A percentile compares a stretch with the other conserved stretches of the same genome.
These are phyloP conservation scores for Chalaropsis ovoidea DNA, from an alignment of 2,329 filamentous ascomycete species.

Conservation along the genomic window DNA sequence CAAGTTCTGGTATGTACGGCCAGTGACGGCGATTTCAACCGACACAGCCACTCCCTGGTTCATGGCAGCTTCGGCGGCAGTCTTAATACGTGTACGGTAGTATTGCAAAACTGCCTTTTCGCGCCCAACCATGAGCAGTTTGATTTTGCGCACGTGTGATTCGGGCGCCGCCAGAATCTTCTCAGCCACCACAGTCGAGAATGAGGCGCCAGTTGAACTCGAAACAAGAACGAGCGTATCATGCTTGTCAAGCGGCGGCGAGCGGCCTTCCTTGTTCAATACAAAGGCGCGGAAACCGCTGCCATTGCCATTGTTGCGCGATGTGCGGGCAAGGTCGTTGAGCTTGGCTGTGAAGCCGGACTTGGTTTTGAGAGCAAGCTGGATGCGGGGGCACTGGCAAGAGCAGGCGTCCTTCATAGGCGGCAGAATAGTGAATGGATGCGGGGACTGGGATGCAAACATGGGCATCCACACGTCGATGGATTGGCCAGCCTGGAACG, in stretches of 20 bases:
- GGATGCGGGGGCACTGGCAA: conserved; percentile 50
- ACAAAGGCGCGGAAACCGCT: conserved; percentile 39
- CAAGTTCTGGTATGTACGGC: conserved; percentile 20
- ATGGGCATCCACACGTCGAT: conserved; percentile 51
- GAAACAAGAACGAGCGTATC: conserved; percentile 52
- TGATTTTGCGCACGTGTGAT: conserved; percentile 29
- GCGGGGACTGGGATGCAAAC: conserved; percentile 45
- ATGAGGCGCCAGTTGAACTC: conserved; percentile 53
- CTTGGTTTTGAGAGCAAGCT: conserved; percentile 49
- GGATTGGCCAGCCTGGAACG: conserved; percentile 49
- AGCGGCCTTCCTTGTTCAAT: conserved; percentile 46
- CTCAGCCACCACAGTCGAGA: conserved; percentile 50
- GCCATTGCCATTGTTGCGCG: conserved; percentile 30
- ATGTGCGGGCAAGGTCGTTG: conserved; percentile 38
- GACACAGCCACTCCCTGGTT: conserved; percentile 28
- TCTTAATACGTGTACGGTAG: conserved; percentile 36
- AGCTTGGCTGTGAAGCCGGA: conserved; percentile 48
- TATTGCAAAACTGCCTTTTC: conserved; percentile 43
- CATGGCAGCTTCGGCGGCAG: conserved; percentile 38
- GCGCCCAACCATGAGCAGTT: conserved; percentile 44
- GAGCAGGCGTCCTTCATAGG: conserved; percentile 41
- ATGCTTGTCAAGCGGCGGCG: conserved; percentile 47
- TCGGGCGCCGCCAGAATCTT: conserved; percentile 36
- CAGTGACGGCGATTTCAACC: conserved; percentile 20
- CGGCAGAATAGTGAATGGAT: conserved; percentile 52